Evolutionary conservation across 2,329 filamentous ascomycete species (phyloP).

Genomic region (Chaetothyriales sp.): DNA sequence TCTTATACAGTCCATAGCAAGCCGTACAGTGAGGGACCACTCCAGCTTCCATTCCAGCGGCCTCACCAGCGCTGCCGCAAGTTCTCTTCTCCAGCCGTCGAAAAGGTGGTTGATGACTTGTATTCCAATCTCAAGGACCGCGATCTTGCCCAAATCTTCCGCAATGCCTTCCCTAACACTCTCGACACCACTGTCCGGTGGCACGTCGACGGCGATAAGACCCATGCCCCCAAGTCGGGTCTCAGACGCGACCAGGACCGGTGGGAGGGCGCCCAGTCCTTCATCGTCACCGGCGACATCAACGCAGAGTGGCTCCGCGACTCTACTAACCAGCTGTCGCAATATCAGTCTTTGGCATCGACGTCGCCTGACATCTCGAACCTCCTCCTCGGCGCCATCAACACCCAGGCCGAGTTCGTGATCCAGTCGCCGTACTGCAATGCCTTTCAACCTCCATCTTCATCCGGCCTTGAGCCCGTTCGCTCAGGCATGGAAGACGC

Average conservation of each 20-base stretch:
- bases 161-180: conserved; percentile 87
- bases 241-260: conserved; percentile 38
- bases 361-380: conserved; percentile 64
- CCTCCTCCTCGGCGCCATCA: conserved; percentile 82
- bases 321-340: conserved; percentile 81
- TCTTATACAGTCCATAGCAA: conserved; percentile 35
- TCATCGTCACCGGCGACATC: conserved; percentile 87
- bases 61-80: conserved; percentile 71
- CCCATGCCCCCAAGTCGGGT: conserved; percentile 23
- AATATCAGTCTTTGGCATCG: conserved; percentile 73
- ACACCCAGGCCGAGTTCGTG: conserved; percentile 88
- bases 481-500: conserved; percentile 67
- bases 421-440: conserved; percentile 95
- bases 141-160: conserved; percentile 81
- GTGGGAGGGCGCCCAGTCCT: conserved; percentile 78
- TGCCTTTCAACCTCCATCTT: conserved; percentile 86
- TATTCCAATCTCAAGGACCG: conserved; percentile 65
- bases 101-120: conserved; percentile 72
- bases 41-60: conserved; percentile 71
- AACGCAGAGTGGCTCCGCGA: conserved; percentile 81
- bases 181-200: conserved; percentile 81
- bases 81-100: conserved; percentile 73
- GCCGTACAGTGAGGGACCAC: conserved; percentile 64
- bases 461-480: conserved; percentile 55
- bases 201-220: conserved; percentile 50